A percentile compares a stretch with the other conserved stretches of the same genome.
phyloP scores from a whole-genome alignment of 768 basidiomycete species.

The Amanita jacksonii region DNA sequence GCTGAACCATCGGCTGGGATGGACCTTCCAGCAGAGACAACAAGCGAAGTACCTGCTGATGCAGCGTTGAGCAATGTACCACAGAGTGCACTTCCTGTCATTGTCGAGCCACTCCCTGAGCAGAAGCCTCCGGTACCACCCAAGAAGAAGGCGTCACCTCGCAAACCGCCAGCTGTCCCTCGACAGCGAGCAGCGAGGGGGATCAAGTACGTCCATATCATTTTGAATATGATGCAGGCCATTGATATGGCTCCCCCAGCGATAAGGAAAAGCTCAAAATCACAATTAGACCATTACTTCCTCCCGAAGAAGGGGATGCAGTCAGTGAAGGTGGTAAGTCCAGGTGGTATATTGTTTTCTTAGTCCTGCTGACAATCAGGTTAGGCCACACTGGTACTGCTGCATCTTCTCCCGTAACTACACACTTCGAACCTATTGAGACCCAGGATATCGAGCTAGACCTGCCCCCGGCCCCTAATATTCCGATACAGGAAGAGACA shows the following conservation, averaged over 20 bases:
- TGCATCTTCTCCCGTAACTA: slow-evolving; percentile 60
- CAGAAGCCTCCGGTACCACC: slow-evolving; percentile 26
- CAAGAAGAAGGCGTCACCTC: slow-evolving; percentile 41
- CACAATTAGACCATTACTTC: slow-evolving; percentile 23
- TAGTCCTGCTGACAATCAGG: slow-evolving; percentile 9
- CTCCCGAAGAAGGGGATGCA: slow-evolving; percentile 40
- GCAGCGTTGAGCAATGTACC: neutral
- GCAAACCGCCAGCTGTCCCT: slow-evolving; percentile 31
- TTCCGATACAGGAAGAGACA: slow-evolving; percentile 28
- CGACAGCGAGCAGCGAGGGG: slow-evolving; percentile 27
- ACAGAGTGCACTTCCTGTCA: slow-evolving; percentile 10
- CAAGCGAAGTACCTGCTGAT: slow-evolving; percentile 6
- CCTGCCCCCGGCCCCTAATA: slow-evolving; percentile 19
- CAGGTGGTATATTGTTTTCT: neutral
- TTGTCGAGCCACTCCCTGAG: slow-evolving; percentile 7
- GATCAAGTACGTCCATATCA: slow-evolving; percentile 21
- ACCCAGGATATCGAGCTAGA: slow-evolving; percentile 44
- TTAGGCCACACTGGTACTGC: slow-evolving; percentile 59
- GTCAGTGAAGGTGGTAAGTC: slow-evolving; percentile 49
- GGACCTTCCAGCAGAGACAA: slow-evolving; percentile 1
- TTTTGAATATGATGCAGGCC: slow-evolving; percentile 1
- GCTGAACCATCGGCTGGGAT: slow-evolving; percentile 19
- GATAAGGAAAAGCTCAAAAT: slow-evolving; percentile 20
- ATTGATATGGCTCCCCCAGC: slow-evolving; percentile 11
- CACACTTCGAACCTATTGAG: slow-evolving; percentile 26